These are phyloP conservation scores for Psidium guajava DNA, from an alignment of 345 rosid genomes.

Conservation along the genomic window DNA sequence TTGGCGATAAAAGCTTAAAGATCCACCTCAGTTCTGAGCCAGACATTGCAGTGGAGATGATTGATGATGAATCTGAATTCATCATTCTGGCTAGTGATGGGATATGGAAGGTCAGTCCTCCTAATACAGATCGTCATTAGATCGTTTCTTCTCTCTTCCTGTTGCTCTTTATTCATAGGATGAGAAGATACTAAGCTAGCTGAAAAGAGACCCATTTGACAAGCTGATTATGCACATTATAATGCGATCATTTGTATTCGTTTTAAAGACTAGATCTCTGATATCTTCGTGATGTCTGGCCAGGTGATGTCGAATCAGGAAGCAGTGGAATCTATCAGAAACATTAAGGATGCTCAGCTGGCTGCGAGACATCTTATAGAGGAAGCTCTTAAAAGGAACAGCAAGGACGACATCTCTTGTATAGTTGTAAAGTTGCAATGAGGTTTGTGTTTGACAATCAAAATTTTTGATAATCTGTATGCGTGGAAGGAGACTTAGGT, in stretches of 20 bases:
- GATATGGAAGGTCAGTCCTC: conserved; percentile 61
- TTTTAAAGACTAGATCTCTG: neutral
- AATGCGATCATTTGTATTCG: neutral
- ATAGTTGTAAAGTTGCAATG: conserved; percentile 65
- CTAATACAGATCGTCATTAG: neutral
- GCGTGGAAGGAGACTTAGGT: neutral
- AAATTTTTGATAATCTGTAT: neutral
- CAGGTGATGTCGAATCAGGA: conserved; percentile 83
- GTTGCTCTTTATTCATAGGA: neutral
- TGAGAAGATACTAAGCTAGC: neutral
- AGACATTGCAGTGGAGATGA: conserved; percentile 22
- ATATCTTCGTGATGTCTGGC: neutral
- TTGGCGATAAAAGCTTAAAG: conserved; percentile 81
- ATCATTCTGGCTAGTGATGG: conserved; percentile 86
- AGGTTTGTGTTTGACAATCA: neutral
- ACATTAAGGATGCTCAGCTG: conserved; percentile 50
- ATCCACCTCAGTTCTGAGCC: conserved; percentile 87
- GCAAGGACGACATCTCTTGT: conserved; percentile 93
- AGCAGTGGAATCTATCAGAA: conserved; percentile 46
- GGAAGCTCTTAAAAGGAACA: conserved; percentile 49
- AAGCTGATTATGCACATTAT: neutral
- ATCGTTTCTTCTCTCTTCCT: neutral
- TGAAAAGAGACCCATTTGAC: neutral
- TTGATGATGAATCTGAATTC: conserved; percentile 39
- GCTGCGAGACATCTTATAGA: conserved; percentile 69